Conservation (phyloP, 2,329 filamentous ascomycete species). For the Penicillium sp. region DNA sequence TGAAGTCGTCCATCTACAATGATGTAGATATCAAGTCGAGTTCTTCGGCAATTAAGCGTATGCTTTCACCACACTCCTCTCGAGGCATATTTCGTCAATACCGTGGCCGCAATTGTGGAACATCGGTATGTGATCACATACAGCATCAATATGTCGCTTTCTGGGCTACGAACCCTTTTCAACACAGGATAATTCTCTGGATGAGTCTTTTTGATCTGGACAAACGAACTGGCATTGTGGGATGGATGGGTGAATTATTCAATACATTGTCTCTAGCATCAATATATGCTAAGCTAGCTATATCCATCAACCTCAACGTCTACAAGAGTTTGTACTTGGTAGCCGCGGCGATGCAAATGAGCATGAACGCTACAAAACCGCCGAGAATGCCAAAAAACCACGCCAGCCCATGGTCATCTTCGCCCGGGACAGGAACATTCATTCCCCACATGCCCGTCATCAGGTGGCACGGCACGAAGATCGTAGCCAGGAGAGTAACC, state of each 20-base stretch:
- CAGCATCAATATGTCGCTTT: too few relatives aligned
- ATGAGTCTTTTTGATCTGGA: too few relatives aligned
- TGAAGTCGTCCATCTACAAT: neutral
- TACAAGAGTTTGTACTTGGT: slow-evolving; percentile 36
- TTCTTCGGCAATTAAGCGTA: neutral
- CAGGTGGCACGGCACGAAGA: slow-evolving; percentile 89
- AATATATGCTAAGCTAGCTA: neutral
- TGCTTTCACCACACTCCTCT: neutral
- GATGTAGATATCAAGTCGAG: neutral
- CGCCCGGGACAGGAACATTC: slow-evolving; percentile 49
- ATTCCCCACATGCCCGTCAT: slow-evolving; percentile 62
- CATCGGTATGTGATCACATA: neutral
- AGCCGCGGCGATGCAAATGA: slow-evolving; percentile 33
- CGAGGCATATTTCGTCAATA: neutral
- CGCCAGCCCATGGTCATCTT: slow-evolving; percentile 29
- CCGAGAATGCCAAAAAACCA: slow-evolving; percentile 52
- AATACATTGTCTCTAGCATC: neutral
- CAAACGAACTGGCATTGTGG: too few relatives aligned
- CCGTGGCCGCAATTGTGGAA: neutral
- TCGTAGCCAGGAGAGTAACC: slow-evolving; percentile 87
- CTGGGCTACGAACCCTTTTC: too few relatives aligned
- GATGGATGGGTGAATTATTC: too few relatives aligned
- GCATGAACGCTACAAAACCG: slow-evolving; percentile 40
- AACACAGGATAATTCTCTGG: too few relatives aligned
- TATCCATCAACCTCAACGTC: neutral